A percentile compares a stretch with the other conserved stretches of the same genome.
phyloP scores from a whole-genome alignment of 805 yeast species.

The Yamadazyma sp. region DNA sequence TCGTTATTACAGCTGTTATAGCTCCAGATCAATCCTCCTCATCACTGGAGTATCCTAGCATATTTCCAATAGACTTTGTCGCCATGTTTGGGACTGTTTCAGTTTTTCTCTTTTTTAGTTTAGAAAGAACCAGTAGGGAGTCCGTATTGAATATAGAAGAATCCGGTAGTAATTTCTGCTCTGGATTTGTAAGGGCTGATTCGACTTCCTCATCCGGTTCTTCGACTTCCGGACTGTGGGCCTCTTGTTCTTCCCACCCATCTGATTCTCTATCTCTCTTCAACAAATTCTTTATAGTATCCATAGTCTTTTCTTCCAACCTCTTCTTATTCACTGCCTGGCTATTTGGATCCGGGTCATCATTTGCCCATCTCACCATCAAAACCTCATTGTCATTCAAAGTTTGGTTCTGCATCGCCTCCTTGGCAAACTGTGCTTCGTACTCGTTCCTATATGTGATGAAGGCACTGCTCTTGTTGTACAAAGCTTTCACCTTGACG shows the following conservation, averaged over 20 bases:
- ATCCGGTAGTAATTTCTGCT: conserved; percentile 14
- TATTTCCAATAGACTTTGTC: conserved; percentile 5
- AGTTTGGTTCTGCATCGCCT: conserved; percentile 87
- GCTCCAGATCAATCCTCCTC: conserved; percentile 22
- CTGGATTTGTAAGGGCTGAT: conserved; percentile 23
- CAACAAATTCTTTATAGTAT: conserved; percentile 49
- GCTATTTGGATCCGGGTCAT: conserved; percentile 78
- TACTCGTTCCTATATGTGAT: conserved; percentile 65
- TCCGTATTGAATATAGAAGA: conserved; percentile 15
- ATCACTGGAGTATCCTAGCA: conserved; percentile 33
- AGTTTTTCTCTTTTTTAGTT: conserved; percentile 10
- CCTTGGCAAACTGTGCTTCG: conserved; percentile 92
- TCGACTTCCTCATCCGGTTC: conserved; percentile 16
- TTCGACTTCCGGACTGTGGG: conserved; percentile 21
- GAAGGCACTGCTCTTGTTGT: conserved; percentile 71
- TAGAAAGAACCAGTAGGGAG: conserved; percentile 17
- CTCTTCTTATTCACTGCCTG: conserved; percentile 48
- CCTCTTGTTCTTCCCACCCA: neutral
- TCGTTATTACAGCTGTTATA: too few species aligned
- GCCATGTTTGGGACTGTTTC: conserved; percentile 10
- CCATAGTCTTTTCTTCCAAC: conserved; percentile 52
- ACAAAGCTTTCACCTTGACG: conserved; percentile 61
- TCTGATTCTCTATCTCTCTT: conserved; percentile 14
- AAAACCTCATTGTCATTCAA: conserved; percentile 62
- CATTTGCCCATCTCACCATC: conserved; percentile 83